Conservation (phyloP, 106 monocot species). For the Dendrobium officinale region DNA sequence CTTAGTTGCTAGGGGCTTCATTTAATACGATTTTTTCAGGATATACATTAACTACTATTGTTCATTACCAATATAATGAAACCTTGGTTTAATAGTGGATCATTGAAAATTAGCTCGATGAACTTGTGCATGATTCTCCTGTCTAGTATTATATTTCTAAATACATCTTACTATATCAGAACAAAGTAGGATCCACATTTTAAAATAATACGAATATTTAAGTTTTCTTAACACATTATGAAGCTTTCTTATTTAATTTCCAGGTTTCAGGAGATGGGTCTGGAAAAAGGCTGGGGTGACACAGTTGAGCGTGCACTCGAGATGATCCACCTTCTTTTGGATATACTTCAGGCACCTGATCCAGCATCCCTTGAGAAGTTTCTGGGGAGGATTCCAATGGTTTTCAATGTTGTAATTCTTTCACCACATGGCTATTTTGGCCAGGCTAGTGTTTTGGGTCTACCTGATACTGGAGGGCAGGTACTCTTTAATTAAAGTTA, state of each 20-base stretch:
- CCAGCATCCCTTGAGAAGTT: slow-evolving; percentile 70
- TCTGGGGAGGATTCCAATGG: slow-evolving; percentile 85
- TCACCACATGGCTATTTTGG: slow-evolving; percentile 96
- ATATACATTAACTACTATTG: background rate
- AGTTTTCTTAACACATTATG: background rate
- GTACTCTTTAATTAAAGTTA: slow-evolving; percentile 23
- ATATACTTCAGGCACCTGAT: slow-evolving; percentile 91
- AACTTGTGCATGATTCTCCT: background rate
- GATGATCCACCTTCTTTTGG: slow-evolving; percentile 87
- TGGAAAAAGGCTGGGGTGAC: slow-evolving; percentile 96
- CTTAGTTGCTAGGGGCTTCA: no score
- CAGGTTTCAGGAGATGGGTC: slow-evolving; percentile 85
- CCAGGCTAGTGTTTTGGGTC: slow-evolving; percentile 86
- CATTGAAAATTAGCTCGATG: background rate
- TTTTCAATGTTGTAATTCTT: slow-evolving; percentile 86
- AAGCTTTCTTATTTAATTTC: background rate
- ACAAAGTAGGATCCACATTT: background rate
- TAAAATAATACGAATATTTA: background rate
- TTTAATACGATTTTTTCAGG: no score
- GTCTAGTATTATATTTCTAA: background rate
- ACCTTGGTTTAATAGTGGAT: background rate
- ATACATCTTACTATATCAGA: background rate
- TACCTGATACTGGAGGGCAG: slow-evolving; percentile 96
- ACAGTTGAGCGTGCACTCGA: slow-evolving; percentile 57
- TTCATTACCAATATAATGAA: background rate